Evolutionary conservation across 352 stramenopile genomes (phyloP).

Genomic region (Peronospora tabacina): DNA sequence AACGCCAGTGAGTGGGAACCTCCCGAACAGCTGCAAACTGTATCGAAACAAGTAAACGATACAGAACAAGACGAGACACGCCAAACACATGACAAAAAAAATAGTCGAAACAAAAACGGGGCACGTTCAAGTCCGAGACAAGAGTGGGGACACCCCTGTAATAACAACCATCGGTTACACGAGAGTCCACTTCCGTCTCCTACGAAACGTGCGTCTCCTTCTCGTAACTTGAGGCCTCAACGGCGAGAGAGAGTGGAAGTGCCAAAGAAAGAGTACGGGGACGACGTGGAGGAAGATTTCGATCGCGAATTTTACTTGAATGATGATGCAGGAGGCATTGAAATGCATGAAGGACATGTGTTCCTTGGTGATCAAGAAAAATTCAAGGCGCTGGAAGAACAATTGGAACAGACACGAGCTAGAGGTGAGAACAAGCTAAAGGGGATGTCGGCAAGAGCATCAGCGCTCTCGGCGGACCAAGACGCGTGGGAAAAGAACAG

Average conservation of each 20-base stretch:
- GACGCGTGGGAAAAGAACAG: slow-evolving; percentile 98
- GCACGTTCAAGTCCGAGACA: slow-evolving; percentile 6
- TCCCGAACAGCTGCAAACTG: slow-evolving; percentile 58
- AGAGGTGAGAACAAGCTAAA: slow-evolving; percentile 84
- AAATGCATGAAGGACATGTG: slow-evolving; percentile 55
- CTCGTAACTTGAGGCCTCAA: slow-evolving; percentile 1
- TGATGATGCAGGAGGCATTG: slow-evolving; percentile 71
- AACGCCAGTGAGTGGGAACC: slow-evolving; percentile 70
- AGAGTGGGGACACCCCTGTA: neutral
- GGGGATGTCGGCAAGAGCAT: slow-evolving; percentile 87
- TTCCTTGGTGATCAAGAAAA: slow-evolving; percentile 91
- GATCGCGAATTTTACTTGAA: slow-evolving; percentile 94
- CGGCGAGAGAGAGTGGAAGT: slow-evolving; percentile 20
- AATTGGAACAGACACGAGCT: slow-evolving; percentile 75
- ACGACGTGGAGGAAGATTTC: slow-evolving; percentile 87
- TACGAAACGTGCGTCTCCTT: neutral
- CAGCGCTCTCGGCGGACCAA: slow-evolving; percentile 93
- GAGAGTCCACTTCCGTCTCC: too few relatives aligned
- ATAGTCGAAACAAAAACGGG: slow-evolving; percentile 12
- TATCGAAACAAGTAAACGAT: slow-evolving; percentile 10
- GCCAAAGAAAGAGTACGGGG: slow-evolving; percentile 75
- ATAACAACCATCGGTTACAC: neutral
- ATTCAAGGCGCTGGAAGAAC: slow-evolving; percentile 87
- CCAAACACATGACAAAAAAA: slow-evolving; percentile 50
- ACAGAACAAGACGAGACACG: slow-evolving; percentile 15